These are phyloP conservation scores for Calocera viscosa DNA, from an alignment of 768 basidiomycete species.

Conservation along the genomic window DNA sequence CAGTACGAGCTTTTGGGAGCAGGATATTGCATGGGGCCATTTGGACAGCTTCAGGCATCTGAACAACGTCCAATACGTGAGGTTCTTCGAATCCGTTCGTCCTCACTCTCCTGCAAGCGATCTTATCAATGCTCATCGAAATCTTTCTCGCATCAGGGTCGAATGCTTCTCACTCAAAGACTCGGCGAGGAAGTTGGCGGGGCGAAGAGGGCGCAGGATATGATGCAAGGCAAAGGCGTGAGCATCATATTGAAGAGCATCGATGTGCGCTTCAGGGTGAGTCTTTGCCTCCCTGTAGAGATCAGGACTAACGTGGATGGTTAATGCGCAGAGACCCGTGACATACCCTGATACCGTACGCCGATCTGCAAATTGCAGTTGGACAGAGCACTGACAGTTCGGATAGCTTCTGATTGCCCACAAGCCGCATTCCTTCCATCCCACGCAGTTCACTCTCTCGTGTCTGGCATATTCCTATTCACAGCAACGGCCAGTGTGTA, in stretches of 20 bases:
- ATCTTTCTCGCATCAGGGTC: not conserved
- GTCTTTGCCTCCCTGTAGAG: not conserved
- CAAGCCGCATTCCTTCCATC: slow-evolving; percentile 7
- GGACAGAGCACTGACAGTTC: not conserved
- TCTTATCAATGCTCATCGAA: not conserved
- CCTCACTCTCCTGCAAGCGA: not conserved
- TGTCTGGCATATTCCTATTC: slow-evolving; percentile 5
- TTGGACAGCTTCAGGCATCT: slow-evolving; percentile 13
- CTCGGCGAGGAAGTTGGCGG: slow-evolving; percentile 6
- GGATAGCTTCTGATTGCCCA: slow-evolving; percentile 10
- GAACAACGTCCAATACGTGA: slow-evolving; percentile 12
- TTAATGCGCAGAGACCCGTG: slow-evolving; percentile 9
- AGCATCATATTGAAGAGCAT: slow-evolving; percentile 13
- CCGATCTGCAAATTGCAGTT: not conserved
- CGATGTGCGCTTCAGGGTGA: slow-evolving; percentile 4
- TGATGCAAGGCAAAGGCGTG: slow-evolving; percentile 9
- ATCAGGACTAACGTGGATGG: not conserved
- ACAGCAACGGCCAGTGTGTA: slow-evolving; percentile 2
- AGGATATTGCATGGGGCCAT: slow-evolving; percentile 10
- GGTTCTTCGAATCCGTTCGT: not conserved
- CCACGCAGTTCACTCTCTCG: slow-evolving; percentile 6
- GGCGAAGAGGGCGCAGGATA: not conserved
- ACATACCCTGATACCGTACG: slow-evolving; percentile 13
- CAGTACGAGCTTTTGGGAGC: slow-evolving; percentile 1
- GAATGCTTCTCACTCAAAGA: slow-evolving; percentile 8